Evolutionary conservation across 495 filamentous ascomycete genomes (phyloP), one percentile per base, ranked within the genome.

Genomic region (Amniculicola lignicola): DNA sequence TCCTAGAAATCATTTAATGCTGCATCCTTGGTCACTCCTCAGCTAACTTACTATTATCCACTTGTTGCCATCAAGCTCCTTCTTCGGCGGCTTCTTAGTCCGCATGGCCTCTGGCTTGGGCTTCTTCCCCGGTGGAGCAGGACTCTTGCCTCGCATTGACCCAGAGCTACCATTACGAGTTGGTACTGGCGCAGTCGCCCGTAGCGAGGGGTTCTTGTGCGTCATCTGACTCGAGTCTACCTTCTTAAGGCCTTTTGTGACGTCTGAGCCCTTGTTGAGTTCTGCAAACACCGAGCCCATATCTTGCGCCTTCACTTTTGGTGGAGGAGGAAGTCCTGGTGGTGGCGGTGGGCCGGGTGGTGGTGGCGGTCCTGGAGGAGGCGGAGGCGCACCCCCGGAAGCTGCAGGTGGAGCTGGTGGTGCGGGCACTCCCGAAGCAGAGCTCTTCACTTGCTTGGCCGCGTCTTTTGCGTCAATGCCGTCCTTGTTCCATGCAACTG

Each of bases 51-150:
- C 84, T 62, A 98, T 80, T 47, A 86, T 78, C 94, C 94, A 99
- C 72, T 96, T 96, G 70, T 87, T 95, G 54, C 91, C 90, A 56
- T 95, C 90, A 6, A 97, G 80, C 59, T 91, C 89, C 77, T 90
- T 95, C 71, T 85, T 88, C 7, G 89, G 81, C 28, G 89, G 90
- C 76, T 91, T 96, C 77, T 95, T 96, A 12, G 84, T 79, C 19
- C 90, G 88, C 88, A 98, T 88, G 70, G 79, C 88, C 69, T 95
- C 86, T 12, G 93, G 93, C 76, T 98, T 98, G 22, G 90, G 90
- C 74, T 93, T 95, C 74, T 87, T 89, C 61, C 81, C 85, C 7
- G 90, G 90, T 3, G 73, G 73, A 2, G 86, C 87, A 0, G 89
- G 90, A 25, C 85, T 90, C 78, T 90, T 94, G 24, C 77, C 79